Conservation (phyloP, 768 basidiomycete genomes). For the Tremella fuciformis region DNA sequence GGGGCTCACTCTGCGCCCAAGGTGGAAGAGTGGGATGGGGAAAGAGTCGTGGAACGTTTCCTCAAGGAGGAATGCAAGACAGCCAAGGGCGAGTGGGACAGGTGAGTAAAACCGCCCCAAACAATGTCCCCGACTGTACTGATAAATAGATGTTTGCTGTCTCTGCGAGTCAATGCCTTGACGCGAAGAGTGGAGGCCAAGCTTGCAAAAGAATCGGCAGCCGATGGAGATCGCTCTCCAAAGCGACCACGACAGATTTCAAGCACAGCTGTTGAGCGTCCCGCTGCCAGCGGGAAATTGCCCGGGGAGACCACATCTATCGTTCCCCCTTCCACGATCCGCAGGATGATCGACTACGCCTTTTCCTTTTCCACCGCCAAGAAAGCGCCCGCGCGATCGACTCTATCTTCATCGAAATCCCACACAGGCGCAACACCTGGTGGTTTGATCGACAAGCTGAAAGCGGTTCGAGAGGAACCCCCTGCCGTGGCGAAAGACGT, state of each 20-base stretch:
- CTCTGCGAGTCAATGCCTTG: conserved; percentile 35
- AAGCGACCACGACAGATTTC: background rate
- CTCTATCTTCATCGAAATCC: background rate
- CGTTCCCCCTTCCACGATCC: conserved; percentile 35
- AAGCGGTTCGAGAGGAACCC: conserved; percentile 1
- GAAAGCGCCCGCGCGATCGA: background rate
- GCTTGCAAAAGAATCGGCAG: background rate
- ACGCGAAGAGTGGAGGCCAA: conserved; percentile 21
- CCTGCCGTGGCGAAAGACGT: background rate
- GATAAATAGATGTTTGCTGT: background rate
- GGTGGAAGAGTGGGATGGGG: conserved; percentile 30
- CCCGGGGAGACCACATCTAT: background rate
- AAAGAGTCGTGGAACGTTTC: conserved; percentile 30
- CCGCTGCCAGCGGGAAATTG: background rate
- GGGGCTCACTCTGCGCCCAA: conserved; percentile 7
- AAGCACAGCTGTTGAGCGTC: background rate
- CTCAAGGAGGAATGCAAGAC: conserved; percentile 12
- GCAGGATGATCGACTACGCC: conserved; percentile 28
- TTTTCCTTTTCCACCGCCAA: background rate
- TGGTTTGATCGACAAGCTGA: background rate
- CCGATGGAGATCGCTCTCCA: conserved; percentile 9
- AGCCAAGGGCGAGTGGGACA: conserved; percentile 23
- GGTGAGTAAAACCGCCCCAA: conserved; percentile 26
- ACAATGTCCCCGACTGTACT: background rate
- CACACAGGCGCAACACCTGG: background rate